These are phyloP conservation scores for Tolypocladium inflatum DNA, from an alignment of 2,329 filamentous ascomycete species.

Conservation along the genomic window DNA sequence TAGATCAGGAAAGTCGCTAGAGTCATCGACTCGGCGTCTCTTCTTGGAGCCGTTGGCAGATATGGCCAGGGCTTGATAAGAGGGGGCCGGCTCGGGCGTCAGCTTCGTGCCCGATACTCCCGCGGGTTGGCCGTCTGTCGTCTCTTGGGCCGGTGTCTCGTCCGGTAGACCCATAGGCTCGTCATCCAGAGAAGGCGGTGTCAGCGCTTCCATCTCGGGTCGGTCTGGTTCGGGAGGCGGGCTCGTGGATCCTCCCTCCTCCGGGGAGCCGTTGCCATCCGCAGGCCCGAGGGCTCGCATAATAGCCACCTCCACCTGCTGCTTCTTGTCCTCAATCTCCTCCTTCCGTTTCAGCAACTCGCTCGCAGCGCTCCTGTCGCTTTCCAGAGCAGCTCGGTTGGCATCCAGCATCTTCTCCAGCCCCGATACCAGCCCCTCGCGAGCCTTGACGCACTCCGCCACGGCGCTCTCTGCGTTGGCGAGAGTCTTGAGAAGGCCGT, in stretches of 20 bases:
- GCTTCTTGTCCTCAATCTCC: slow-evolving; percentile 72
- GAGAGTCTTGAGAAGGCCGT: slow-evolving; percentile 79
- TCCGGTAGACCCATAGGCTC: slow-evolving; percentile 4
- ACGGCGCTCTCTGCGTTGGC: slow-evolving; percentile 84
- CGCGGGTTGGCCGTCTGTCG: slow-evolving; percentile 5
- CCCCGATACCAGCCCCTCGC: slow-evolving; percentile 65
- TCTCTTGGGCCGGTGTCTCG: slow-evolving; percentile 9
- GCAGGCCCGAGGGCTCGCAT: slow-evolving; percentile 69
- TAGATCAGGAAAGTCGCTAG: slow-evolving; percentile 43
- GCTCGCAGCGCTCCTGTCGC: slow-evolving; percentile 58
- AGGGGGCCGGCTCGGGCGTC: slow-evolving; percentile 28
- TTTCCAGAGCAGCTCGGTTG: slow-evolving; percentile 58
- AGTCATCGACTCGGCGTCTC: slow-evolving; percentile 42
- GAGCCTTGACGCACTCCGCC: slow-evolving; percentile 79
- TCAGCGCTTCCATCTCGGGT: slow-evolving; percentile 78
- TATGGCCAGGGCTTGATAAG: slow-evolving; percentile 40
- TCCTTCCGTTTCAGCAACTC: slow-evolving; percentile 57
- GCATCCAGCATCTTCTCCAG: slow-evolving; percentile 74
- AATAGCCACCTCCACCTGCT: slow-evolving; percentile 83
- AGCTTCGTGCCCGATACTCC: slow-evolving; percentile 26
- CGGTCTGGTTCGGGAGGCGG: slow-evolving; percentile 53
- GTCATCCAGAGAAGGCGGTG: slow-evolving; percentile 59
- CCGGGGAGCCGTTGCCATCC: slow-evolving; percentile 38
- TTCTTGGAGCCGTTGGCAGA: slow-evolving; percentile 46
- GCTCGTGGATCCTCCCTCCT: slow-evolving; percentile 34